Percentiles rank a stretch among this genome's conserved stretches.
These are phyloP conservation scores for Leptodontidium sp. DNA, from an alignment of 2,329 filamentous ascomycete species.

Conservation along the genomic window DNA sequence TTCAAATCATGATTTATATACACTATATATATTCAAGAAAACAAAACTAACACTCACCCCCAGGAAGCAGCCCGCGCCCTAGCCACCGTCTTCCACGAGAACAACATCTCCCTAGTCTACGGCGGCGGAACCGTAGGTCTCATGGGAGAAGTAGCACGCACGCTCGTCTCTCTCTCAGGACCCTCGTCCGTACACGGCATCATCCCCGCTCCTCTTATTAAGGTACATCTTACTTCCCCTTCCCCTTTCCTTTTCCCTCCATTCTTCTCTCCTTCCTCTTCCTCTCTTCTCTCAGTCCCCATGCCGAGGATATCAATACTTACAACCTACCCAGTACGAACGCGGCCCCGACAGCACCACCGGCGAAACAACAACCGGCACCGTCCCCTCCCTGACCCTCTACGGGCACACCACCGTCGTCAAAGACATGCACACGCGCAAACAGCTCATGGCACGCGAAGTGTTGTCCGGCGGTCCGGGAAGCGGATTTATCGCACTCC, in stretches of 20 bases:
- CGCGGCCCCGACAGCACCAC: constrained; percentile 65
- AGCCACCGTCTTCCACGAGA: constrained; percentile 74
- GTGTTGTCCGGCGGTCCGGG: constrained; percentile 84
- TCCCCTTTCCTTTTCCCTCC: neutral
- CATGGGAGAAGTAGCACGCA: constrained; percentile 93
- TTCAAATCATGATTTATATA: no score
- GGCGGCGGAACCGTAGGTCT: constrained; percentile 93
- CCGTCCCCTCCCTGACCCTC: constrained; percentile 53
- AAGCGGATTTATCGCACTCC: constrained; percentile 87
- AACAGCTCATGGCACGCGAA: constrained; percentile 90
- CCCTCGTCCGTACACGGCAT: constrained; percentile 88
- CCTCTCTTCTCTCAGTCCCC: no score
- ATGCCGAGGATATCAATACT: neutral
- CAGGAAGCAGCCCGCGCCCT: constrained; percentile 75
- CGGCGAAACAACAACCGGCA: constrained; percentile 48
- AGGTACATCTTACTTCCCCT: neutral
- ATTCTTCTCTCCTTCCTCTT: neutral
- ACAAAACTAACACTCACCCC: constrained; percentile 9
- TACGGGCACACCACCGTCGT: constrained; percentile 91
- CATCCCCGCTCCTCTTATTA: constrained; percentile 86
- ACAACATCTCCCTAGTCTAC: constrained; percentile 87
- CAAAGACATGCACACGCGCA: constrained; percentile 94
- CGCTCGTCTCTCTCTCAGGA: constrained; percentile 83
- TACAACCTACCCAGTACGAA: constrained; percentile 63
- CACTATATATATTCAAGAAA: neutral